These are phyloP conservation scores for Sporothrix schenckii DNA, from an alignment of 2,329 filamentous ascomycete genomes.

Conservation along the genomic window DNA sequence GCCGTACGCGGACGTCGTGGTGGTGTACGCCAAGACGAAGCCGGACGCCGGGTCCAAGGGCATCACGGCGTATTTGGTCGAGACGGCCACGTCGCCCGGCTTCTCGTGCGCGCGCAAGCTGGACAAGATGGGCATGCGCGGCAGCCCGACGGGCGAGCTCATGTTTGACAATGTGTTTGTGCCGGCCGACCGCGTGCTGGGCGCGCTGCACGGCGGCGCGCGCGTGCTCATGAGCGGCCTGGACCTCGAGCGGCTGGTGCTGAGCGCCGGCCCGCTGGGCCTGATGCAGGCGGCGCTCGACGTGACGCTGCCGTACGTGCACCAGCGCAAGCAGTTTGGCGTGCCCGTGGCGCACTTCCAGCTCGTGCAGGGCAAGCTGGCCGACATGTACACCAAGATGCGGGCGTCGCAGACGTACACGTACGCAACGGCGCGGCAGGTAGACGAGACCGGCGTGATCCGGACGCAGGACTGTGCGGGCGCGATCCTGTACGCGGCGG, in stretches of 20 bases:
- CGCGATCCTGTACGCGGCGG: conserved; percentile 89
- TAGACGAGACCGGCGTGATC: conserved; percentile 75
- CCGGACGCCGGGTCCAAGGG: conserved; percentile 81
- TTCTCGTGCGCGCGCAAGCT: conserved; percentile 89
- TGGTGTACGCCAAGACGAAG: conserved; percentile 96
- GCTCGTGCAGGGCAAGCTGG: conserved; percentile 86
- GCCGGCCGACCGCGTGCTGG: conserved; percentile 78
- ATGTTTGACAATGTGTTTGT: conserved; percentile 91
- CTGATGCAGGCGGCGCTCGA: conserved; percentile 94
- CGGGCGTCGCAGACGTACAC: conserved; percentile 85
- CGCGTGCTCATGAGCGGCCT: conserved; percentile 94
- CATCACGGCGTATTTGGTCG: conserved; percentile 92
- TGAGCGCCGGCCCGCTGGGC: conserved; percentile 86
- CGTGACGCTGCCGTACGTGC: conserved; percentile 82
- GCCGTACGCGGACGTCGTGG: conserved; percentile 86
- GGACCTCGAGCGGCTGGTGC: conserved; percentile 88
- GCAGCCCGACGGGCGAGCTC: conserved; percentile 93
- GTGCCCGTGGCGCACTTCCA: conserved; percentile 88
- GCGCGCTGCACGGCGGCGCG: conserved; percentile 78
- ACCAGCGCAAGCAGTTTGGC: conserved; percentile 87
- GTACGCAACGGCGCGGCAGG: conserved; percentile 74
- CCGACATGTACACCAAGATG: conserved; percentile 97
- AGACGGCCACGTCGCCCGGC: conserved; percentile 64
- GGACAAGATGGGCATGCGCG: conserved; percentile 98
- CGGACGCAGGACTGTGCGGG: conserved; percentile 92